A percentile compares a stretch with the other conserved stretches of the same genome.
phyloP scores from a whole-genome alignment of 345 rosid species.

The Boechera retrofracta region DNA sequence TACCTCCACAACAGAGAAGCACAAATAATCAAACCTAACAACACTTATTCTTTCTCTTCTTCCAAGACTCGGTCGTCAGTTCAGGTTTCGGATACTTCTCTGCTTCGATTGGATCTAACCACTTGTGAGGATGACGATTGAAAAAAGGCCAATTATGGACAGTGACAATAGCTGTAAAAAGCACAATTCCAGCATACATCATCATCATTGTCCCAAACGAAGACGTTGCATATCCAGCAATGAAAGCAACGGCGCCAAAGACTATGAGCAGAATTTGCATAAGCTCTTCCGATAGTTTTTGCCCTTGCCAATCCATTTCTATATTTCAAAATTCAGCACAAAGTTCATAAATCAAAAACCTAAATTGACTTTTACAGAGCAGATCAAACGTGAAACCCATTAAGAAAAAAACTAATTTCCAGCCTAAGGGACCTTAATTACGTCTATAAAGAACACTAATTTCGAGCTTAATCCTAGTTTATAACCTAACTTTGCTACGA shows the following conservation, averaged over 20 bases:
- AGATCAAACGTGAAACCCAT: not conserved
- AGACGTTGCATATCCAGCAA: constrained; percentile 55
- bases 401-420: not conserved
- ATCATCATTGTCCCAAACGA: constrained; percentile 71
- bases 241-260: constrained; percentile 59
- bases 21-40: constrained; percentile 35
- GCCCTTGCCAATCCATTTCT: constrained; percentile 95
- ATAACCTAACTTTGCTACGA: not conserved
- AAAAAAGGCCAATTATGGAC: constrained; percentile 85
- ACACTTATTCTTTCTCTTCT: constrained; percentile 63
- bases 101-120: constrained; percentile 75
- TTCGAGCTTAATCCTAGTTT: not conserved
- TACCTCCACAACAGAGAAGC: not conserved
- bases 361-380: not conserved
- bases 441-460: not conserved
- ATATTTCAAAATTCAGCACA: not conserved
- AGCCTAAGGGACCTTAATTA: not conserved
- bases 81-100: constrained; percentile 81
- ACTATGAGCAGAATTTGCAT: constrained; percentile 51
- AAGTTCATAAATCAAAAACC: not conserved
- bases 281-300: constrained; percentile 50
- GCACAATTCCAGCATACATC: constrained; percentile 66
- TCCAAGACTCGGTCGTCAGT: constrained; percentile 33
- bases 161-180: constrained; percentile 61
- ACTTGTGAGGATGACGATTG: constrained; percentile 68